phyloP scores from a whole-genome alignment of 305 asterid genomes.

The Lippia alba region DNA sequence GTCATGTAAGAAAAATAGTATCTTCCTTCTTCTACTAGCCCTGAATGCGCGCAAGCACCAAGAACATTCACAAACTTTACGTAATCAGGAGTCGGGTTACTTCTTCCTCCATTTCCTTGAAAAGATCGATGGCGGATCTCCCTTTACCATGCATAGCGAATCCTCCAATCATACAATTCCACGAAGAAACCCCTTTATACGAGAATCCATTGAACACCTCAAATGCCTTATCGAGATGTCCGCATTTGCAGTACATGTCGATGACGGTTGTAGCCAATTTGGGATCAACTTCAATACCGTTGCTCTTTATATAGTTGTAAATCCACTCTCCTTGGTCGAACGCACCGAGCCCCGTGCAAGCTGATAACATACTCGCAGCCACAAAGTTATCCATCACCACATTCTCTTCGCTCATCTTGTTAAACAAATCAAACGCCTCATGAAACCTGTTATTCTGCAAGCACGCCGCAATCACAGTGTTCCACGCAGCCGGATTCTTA shows the following conservation, averaged over 20 bases:
- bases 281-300: slow-evolving; percentile 44
- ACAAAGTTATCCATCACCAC: slow-evolving; percentile 61
- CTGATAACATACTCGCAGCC: slow-evolving; percentile 76
- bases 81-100: slow-evolving; percentile 46
- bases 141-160: slow-evolving; percentile 74
- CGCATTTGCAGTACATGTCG: slow-evolving; percentile 72
- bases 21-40: slow-evolving; percentile 65
- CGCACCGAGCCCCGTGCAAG: slow-evolving; percentile 70
- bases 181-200: slow-evolving; percentile 56
- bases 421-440: slow-evolving; percentile 62
- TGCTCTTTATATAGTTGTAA: slow-evolving; percentile 40
- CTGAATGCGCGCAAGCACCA: slow-evolving; percentile 75
- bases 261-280: slow-evolving; percentile 54
- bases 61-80: slow-evolving; percentile 67
- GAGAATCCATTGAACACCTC: slow-evolving; percentile 49
- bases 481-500: slow-evolving; percentile 68
- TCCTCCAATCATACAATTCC: slow-evolving; percentile 80
- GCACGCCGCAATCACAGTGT: slow-evolving; percentile 74
- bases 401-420: slow-evolving; percentile 50
- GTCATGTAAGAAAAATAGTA: slow-evolving; percentile 59
- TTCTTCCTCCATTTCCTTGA: slow-evolving; percentile 61
- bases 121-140: slow-evolving; percentile 55
- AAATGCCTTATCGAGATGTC: slow-evolving; percentile 55
- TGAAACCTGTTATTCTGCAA: slow-evolving; percentile 59
- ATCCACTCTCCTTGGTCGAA: slow-evolving; percentile 70